These are phyloP conservation scores for Laguncularia racemosa DNA, from an alignment of 345 rosid genomes.

Conservation along the genomic window DNA sequence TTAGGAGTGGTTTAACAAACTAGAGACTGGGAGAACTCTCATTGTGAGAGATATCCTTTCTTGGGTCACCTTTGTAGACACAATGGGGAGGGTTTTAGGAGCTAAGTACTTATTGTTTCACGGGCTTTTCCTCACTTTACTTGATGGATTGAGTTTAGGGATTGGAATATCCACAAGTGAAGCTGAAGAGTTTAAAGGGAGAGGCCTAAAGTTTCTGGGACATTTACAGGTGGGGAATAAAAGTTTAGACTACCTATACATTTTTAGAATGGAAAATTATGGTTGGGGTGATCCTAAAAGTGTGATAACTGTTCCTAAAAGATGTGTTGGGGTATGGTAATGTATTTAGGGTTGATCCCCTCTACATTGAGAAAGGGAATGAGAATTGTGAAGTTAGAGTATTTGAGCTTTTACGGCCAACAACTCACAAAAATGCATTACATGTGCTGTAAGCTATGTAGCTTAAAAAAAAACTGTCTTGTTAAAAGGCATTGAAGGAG, in stretches of 20 bases:
- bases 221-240: constrained; percentile 47
- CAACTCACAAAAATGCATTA: constrained; percentile 72
- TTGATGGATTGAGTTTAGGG: constrained; percentile 89
- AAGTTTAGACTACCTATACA: constrained; percentile 13
- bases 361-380: constrained; percentile 65
- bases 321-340: constrained; percentile 38
- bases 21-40: constrained; percentile 65
- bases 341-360: constrained; percentile 64
- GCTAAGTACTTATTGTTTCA: constrained; percentile 58
- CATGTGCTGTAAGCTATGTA: constrained; percentile 93
- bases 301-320: constrained; percentile 20
- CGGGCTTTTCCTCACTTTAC: constrained; percentile 86
- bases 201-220: constrained; percentile 57
- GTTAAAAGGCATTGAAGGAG: constrained; percentile 92
- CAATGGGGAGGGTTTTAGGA: constrained; percentile 45
- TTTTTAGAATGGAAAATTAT: constrained; percentile 61
- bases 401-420: constrained; percentile 87
- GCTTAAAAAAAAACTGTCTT: constrained; percentile 83
- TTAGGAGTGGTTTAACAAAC: constrained; percentile 83
- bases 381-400: constrained; percentile 42
- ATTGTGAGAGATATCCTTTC: constrained; percentile 93
- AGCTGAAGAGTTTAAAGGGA: constrained; percentile 48
- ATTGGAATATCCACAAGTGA: constrained; percentile 64
- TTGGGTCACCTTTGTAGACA: constrained; percentile 67
- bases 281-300: constrained; percentile 66